Evolutionary conservation across 345 rosid species (phyloP).

Genomic region (Orychophragmus violaceus): DNA sequence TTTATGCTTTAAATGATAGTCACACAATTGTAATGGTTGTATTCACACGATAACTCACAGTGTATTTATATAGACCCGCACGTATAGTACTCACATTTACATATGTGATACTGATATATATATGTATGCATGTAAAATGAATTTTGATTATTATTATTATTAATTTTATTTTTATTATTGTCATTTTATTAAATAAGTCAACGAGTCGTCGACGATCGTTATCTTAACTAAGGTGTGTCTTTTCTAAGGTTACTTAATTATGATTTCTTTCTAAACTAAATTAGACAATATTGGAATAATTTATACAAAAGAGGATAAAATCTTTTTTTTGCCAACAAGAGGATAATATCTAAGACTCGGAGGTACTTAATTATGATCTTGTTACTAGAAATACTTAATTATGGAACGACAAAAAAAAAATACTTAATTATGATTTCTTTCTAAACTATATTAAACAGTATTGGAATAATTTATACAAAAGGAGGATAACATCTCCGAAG

Average conservation of each 20-base stretch:
- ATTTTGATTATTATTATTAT: neutral
- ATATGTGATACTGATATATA: too few species aligned
- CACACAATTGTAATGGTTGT: constrained; percentile 35
- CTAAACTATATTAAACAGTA: neutral
- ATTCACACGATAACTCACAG: constrained; percentile 24
- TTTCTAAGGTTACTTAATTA: neutral
- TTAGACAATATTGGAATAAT: neutral
- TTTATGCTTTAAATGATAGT: constrained; percentile 29
- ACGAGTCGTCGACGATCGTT: neutral
- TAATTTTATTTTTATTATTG: neutral
- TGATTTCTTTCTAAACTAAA: neutral
- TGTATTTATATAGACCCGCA: constrained; percentile 29
- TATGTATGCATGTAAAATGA: neutral
- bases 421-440: neutral
- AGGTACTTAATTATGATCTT: too few species aligned
- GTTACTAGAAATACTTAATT: neutral
- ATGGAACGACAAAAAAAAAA: too few species aligned
- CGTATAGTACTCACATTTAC: constrained; percentile 24
- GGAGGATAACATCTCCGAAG: neutral
- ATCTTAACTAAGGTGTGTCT: neutral
- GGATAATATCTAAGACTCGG: too few species aligned
- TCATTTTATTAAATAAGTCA: neutral
- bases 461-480: neutral
- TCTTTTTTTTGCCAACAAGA: too few species aligned
- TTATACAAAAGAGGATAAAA: too few species aligned